A percentile compares a stretch with the other conserved stretches of the same genome.
Conservation (phyloP, 495 filamentous ascomycete genomes). For the Neurospora sublineolata region DNA sequence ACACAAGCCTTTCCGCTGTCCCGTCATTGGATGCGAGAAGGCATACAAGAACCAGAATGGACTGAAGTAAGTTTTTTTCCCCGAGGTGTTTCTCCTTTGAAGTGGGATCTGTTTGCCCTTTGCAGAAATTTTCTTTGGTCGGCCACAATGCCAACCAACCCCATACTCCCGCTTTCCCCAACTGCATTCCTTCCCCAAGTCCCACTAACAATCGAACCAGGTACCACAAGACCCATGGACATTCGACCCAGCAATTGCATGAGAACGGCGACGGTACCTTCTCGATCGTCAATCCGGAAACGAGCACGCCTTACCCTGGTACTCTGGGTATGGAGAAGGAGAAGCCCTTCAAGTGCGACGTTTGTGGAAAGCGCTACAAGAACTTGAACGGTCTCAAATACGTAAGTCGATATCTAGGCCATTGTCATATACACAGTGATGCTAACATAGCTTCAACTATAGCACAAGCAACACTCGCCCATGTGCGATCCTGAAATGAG, state of each 20-base stretch:
- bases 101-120: not conserved
- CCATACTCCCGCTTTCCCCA: conserved; percentile 4
- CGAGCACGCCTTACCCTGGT: conserved; percentile 83
- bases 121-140: not conserved
- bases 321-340: conserved; percentile 99
- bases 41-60: conserved; percentile 99
- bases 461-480: conserved; percentile 77
- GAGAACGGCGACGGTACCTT: conserved; percentile 94
- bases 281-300: conserved; percentile 95
- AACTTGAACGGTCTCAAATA: conserved; percentile 96
- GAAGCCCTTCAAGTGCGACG: conserved; percentile 94
- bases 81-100: not conserved
- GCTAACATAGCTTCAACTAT: conserved; percentile 3
- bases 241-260: conserved; percentile 89
- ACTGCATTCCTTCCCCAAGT: not conserved
- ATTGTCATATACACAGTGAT: not conserved
- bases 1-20: conserved; percentile 92
- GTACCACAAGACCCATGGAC: conserved; percentile 76
- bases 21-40: conserved; percentile 97
- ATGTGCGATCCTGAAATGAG: conserved; percentile 44
- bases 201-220: conserved; percentile 32
- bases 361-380: conserved; percentile 98
- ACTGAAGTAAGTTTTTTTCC: conserved; percentile 55
- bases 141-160: not conserved
- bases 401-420: conserved; percentile 24